Base-by-base conservation (phyloP, 2,329 filamentous ascomycete species). In the Pseudopyrenochaeta lycopersici region DNA sequence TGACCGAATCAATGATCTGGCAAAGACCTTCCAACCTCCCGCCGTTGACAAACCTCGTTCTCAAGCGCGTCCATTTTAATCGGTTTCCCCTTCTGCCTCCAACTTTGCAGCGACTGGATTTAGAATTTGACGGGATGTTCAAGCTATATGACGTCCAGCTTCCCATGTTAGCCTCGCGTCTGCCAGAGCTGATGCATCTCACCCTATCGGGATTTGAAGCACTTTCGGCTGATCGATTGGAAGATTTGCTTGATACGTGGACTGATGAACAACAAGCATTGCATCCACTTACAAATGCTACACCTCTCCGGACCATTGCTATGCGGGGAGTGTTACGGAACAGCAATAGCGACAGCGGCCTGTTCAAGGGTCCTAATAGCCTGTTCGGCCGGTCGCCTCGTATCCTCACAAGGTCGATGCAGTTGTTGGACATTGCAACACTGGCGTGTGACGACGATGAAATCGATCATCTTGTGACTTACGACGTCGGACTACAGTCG, bases 391-490 rank as follows among this genome's bases (percentile, higher is more conserved):
- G n/a, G 6, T 68, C 65, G 1, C 58, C 60, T 0, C 68, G 71
- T 5, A 56, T 73, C 39, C 59, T 72, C 11, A 67, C 68, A 0
- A 60, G 46, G 0, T 21, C 58, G 0, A 54, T 74, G 3, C 38
- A 55, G 2, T 46, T 55, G 1, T 49, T 74, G 3, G 46, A 59
- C 10, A 27, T 72, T 1, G 39, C 62, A 7, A 56, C 48, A 1
- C 49, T 66, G 12, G 55, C 56, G 2, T 58, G 63, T 27, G 54
- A 63, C 17, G 76, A 78, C 52, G 66, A 71, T 18, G 64, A 70
- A 12, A 60, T 76, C 10, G 68, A 72, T 7, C 30, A 52, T 2
- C 53, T 79, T 0, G 46, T 63, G 21, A 52, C 27, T 14, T n/a
- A 58, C 32, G 35, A 54, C 1, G 65, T 54, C 32, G 63, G 56